phyloP scores from a whole-genome alignment of 257 asterid species.

The Jacaranda copaia region DNA sequence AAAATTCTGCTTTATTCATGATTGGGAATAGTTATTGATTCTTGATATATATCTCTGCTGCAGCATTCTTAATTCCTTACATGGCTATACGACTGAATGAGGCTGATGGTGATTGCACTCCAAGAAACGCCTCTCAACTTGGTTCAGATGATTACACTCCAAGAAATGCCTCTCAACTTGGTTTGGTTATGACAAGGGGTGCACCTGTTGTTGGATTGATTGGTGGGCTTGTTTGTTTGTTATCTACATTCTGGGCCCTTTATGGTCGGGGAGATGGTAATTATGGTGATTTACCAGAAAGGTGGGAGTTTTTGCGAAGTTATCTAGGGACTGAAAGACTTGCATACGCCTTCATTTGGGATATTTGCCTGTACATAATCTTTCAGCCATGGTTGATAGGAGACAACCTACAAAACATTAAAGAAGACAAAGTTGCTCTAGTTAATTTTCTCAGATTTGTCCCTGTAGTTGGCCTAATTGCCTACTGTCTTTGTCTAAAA shows the following conservation, averaged over 20 bases:
- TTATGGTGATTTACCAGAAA: conserved; percentile 63
- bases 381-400: conserved; percentile 98
- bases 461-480: conserved; percentile 78
- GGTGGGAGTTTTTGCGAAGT: conserved; percentile 66
- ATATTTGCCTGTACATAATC: conserved; percentile 64
- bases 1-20: neutral
- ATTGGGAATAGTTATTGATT: conserved; percentile 5
- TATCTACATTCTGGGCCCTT: conserved; percentile 75
- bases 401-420: conserved; percentile 70
- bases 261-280: conserved; percentile 78
- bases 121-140: conserved; percentile 58
- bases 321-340: conserved; percentile 82
- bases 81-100: conserved; percentile 87
- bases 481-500: conserved; percentile 75
- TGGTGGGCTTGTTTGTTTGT: conserved; percentile 66
- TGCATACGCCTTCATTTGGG: conserved; percentile 97
- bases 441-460: conserved; percentile 72
- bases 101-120: conserved; percentile 42
- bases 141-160: conserved; percentile 59
- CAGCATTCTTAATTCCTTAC: conserved; percentile 94
- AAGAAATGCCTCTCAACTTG: conserved; percentile 59
- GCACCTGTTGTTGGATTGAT: conserved; percentile 73
- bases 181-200: conserved; percentile 68
- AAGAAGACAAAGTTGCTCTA: conserved; percentile 53
- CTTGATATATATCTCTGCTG: conserved; percentile 32